Percentiles rank a stretch among this genome's conserved stretches.
Conservation (phyloP, 1,139 yeast genomes). For the Diutina sp. region DNA sequence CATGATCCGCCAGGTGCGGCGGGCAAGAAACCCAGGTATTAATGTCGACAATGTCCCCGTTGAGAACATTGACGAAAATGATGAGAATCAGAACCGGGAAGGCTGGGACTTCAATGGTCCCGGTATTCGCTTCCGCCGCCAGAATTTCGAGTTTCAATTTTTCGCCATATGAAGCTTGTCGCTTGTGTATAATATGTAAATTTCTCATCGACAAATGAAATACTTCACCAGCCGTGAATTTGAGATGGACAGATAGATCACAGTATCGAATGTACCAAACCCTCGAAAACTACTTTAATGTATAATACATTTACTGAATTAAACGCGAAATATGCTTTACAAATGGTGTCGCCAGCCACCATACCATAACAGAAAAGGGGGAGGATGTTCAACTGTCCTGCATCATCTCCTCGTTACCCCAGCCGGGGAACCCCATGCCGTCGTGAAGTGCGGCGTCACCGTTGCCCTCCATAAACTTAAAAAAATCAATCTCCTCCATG, state of each 20-base stretch:
- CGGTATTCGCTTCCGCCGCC: slow-evolving; percentile 14
- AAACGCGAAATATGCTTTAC: not conserved
- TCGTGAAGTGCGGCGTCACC: slow-evolving; percentile 5
- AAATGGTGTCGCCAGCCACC: slow-evolving; percentile 1
- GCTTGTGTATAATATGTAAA: not conserved
- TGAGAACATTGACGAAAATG: slow-evolving; percentile 5
- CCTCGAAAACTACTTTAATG: not conserved
- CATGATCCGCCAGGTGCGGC: slow-evolving; percentile 15
- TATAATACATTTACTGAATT: not conserved
- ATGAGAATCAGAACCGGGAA: slow-evolving; percentile 5
- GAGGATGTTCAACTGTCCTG: slow-evolving; percentile 1
- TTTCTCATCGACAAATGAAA: not conserved
- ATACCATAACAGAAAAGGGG: not conserved
- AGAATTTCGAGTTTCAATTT: slow-evolving; percentile 25
- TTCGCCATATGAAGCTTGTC: slow-evolving; percentile 17
- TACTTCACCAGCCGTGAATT: not conserved
- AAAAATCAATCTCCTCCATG: slow-evolving; percentile 37
- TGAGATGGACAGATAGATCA: too few species aligned
- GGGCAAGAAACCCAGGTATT: slow-evolving; percentile 9
- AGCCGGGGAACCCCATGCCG: not conserved
- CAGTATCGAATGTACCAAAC: not conserved
- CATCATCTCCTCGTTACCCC: slow-evolving; percentile 2
- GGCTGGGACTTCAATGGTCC: slow-evolving; percentile 6
- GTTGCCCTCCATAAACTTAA: slow-evolving; percentile 33
- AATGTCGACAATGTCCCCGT: slow-evolving; percentile 3